Base-by-base conservation (phyloP, 2,329 filamentous ascomycete genomes). In the Nemania bipapillata region DNA sequence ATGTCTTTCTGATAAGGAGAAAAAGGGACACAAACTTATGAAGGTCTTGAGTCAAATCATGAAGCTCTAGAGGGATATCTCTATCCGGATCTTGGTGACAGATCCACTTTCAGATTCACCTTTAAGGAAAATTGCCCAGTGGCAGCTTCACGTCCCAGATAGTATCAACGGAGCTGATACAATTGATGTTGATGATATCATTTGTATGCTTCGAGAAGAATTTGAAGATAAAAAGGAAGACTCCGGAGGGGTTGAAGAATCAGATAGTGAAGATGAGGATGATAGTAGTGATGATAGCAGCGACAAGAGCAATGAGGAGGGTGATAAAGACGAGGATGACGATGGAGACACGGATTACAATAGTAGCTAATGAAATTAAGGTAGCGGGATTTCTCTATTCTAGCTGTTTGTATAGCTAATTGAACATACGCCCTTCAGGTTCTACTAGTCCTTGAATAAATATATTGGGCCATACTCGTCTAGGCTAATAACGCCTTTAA, bases 71-170 rank as follows among this genome's bases (percentile, higher is more conserved):
- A 22, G 40, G 4, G 17, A 3, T 7, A 57, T 45, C 28, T 42
- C 20, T 17, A 45, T 57, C 8, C 40, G 35, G 24, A 15, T 57
- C 22, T 45, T 57, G 4, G 54, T 42, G 42, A 57, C 54, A 20
- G 54, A 57, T 24, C 54, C 54, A 2, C 37, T 37, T 9, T 32
- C 17, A 22, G 54, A 57, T 28, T 57, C 54, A 4, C 54, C 54
- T 15, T 22, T 57, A 8, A 57, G 37, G 35, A 9, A n/a, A 22
- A 42, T 57, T 3, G 54, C 54, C 2, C 22, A 57, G 20, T 26
- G 37, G 54, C 24, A 57, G n/a, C 54, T 57, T 20, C 54, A 57
- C 26, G n/a, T 57, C 5, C 22, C 24, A 26, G 54, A 57, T 9
- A 30, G 12, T 57, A 37, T 37, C 37, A 40, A 17, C 5, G 54